Percentiles rank a stretch among this genome's conserved stretches.
Conservation (phyloP, 495 filamentous ascomycete species). For the Tetracladium setigerum region DNA sequence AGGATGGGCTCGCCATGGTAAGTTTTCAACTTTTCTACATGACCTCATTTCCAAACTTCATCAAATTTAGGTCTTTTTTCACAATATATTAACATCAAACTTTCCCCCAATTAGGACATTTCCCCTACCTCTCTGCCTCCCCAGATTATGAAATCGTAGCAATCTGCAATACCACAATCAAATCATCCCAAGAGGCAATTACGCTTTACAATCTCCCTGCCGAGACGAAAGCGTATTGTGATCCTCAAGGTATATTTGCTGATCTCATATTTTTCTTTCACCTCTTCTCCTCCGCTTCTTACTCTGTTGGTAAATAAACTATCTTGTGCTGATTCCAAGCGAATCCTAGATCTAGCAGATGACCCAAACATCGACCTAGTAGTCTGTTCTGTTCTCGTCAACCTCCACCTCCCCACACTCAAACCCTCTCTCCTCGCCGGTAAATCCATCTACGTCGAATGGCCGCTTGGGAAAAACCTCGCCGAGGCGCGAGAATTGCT, state of each 20-base stretch:
- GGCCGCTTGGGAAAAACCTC: conserved; percentile 39
- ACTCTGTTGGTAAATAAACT: background rate
- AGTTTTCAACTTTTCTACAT: too few relatives aligned
- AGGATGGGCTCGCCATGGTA: conserved; percentile 45
- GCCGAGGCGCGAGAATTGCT: conserved; percentile 35
- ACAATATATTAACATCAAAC: too few relatives aligned
- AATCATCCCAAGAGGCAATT: conserved; percentile 42
- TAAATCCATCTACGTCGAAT: conserved; percentile 54
- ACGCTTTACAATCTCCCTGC: conserved; percentile 33
- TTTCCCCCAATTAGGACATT: too few relatives aligned
- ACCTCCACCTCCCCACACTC: conserved; percentile 40
- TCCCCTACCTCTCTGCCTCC: conserved; percentile 41
- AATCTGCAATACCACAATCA: conserved; percentile 47
- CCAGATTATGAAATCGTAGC: conserved; percentile 48
- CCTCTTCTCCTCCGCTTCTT: background rate
- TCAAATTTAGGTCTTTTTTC: too few relatives aligned
- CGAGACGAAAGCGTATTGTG: conserved; percentile 41
- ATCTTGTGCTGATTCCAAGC: background rate
- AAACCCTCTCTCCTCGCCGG: conserved; percentile 41
- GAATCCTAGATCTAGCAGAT: conserved; percentile 20
- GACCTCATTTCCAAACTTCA: too few relatives aligned
- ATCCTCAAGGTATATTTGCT: conserved; percentile 36
- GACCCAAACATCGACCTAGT: conserved; percentile 52
- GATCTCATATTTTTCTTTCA: too few relatives aligned
- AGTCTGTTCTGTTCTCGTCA: conserved; percentile 45